Base-by-base conservation (phyloP, 2,329 filamentous ascomycete species). In the Pseudogymnoascus sp. region DNA sequence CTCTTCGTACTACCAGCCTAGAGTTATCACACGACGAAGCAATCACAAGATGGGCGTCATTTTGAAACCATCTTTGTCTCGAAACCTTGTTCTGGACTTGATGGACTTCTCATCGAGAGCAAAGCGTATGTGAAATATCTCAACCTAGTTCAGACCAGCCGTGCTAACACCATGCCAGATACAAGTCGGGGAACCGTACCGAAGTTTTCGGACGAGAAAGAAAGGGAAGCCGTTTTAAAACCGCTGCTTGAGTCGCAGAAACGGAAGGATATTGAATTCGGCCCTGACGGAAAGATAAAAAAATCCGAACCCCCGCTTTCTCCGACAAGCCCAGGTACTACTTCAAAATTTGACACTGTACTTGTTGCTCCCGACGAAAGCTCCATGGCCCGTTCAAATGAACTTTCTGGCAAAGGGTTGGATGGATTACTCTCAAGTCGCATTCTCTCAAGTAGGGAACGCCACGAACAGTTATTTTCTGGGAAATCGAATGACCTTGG, bases 1-100 rank as follows among this genome's bases (percentile, higher is more conserved):
- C 10, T 84, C 82, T 3, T 77, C 83, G 3, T 78, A 79, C 12
- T 70, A 86, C 59, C 80, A 80, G 23, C 84, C 84, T 31, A 79
- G 85, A n/a, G 75, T 85, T 40, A 72, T 88, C 23, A 84, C 84
- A 1, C 72, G 88, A 25, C 79, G 85, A 25, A 83, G 83, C 36
- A 87, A 82, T 66, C 84, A 85, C 16, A 77, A 76, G 12, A 85
- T 87, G 70, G 84, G 86, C 31, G 84, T 89, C 16, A 71, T 88
- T 25, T 82, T 87, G 66, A 83, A 84, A 69, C 84, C 86, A 4
- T 82, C 84, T 1, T 78, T 79, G 64, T 83, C 0, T 88, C 85
- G 85, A 77, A 82, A 67, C 71, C 82, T 4, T 84, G 85, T 1
- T 79, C 86, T 69, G 79, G 84, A 21, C 62, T 70, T 72, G 67